Evolutionary conservation across 202 grass and related monocot genomes (phyloP).

Genomic region (Zizania palustris): DNA sequence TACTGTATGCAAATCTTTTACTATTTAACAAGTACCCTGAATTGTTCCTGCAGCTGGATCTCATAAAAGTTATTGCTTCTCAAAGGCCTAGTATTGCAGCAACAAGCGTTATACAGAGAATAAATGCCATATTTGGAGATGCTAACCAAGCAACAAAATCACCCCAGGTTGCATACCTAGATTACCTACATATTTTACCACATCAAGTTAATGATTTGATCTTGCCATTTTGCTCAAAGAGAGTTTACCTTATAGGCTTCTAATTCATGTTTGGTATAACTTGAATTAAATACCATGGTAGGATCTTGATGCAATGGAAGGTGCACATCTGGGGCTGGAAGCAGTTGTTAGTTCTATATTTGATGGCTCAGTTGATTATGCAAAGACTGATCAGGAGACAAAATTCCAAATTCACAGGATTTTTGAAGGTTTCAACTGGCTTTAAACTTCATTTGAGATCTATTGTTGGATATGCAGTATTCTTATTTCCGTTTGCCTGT

Average conservation of each 20-base stretch:
- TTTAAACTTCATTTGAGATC: conserved; percentile 32
- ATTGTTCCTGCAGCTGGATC: conserved; percentile 73
- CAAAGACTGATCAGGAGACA: conserved; percentile 55
- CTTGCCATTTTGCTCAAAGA: conserved; percentile 32
- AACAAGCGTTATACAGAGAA: conserved; percentile 77
- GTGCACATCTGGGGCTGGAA: conserved; percentile 80
- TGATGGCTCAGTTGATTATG: conserved; percentile 69
- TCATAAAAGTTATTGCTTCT: conserved; percentile 87
- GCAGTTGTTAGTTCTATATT: conserved; percentile 77
- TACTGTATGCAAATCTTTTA: conserved; percentile 14
- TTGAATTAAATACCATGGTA: conserved; percentile 40
- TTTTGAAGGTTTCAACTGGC: conserved; percentile 65
- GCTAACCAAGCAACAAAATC: conserved; percentile 64
- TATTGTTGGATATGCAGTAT: conserved; percentile 12
- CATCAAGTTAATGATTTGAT: conserved; percentile 32
- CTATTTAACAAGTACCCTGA: conserved; percentile 11
- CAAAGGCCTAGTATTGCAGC: conserved; percentile 84
- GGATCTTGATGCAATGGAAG: conserved; percentile 84
- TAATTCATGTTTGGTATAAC: conserved; percentile 23
- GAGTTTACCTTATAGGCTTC: conserved; percentile 24
- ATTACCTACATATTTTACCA: conserved; percentile 32
- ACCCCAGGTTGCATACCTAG: conserved; percentile 58
- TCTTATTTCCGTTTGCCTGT: conserved; percentile 43
- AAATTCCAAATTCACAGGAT: conserved; percentile 71
- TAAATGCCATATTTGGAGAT: conserved; percentile 61